These are phyloP conservation scores for Exophiala spinifera DNA, from an alignment of 2,329 filamentous ascomycete genomes.

Conservation along the genomic window DNA sequence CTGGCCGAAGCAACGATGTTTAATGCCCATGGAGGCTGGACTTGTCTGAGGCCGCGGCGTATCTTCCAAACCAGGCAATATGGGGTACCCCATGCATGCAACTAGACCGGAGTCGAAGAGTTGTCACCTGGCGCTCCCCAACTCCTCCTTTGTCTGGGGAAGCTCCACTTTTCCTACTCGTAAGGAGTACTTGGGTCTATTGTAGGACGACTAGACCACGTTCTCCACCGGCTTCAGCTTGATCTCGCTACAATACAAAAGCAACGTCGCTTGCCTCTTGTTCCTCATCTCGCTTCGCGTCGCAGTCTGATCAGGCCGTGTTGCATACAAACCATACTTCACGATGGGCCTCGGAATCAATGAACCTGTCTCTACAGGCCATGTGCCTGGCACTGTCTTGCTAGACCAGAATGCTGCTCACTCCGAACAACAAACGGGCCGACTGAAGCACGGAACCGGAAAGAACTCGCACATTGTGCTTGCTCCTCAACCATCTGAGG, in stretches of 20 bases:
- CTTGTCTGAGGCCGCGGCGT: neutral
- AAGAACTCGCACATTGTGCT: constrained; percentile 29
- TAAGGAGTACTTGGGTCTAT: no score
- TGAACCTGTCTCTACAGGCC: constrained; percentile 30
- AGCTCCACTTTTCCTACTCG: neutral
- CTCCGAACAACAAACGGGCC: constrained; percentile 14
- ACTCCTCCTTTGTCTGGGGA: neutral
- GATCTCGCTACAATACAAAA: neutral
- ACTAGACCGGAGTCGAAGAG: neutral
- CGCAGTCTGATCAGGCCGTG: neutral
- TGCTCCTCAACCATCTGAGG: constrained; percentile 36
- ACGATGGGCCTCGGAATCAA: constrained; percentile 33
- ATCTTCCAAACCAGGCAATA: neutral
- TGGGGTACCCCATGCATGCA: neutral
- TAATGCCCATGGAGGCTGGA: no score
- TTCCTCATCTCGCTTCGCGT: neutral
- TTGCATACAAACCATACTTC: neutral
- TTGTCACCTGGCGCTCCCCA: neutral
- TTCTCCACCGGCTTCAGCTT: neutral
- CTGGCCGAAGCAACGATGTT: neutral
- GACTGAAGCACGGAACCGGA: constrained; percentile 17
- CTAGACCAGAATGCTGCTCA: constrained; percentile 26
- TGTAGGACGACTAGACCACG: neutral
- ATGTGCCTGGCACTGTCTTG: constrained; percentile 33
- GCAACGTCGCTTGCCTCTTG: neutral